Percentiles rank a stretch among this genome's conserved stretches.
These are phyloP conservation scores for Erigeron philadelphicus DNA, from an alignment of 140 eudicot genomes.

Conservation along the genomic window DNA sequence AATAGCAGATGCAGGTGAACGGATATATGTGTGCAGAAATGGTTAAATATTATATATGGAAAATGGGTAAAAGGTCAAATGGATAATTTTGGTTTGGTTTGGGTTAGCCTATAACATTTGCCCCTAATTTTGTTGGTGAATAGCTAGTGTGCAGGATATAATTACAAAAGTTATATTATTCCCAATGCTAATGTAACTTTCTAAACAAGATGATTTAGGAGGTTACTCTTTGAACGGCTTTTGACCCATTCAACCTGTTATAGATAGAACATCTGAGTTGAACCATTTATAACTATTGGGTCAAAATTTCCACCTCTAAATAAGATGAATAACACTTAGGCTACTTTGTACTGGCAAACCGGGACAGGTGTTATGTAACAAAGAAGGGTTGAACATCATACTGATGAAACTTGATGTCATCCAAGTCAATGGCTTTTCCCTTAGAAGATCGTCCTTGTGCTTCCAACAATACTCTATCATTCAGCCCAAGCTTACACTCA, in stretches of 20 bases:
- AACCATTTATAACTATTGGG: neutral
- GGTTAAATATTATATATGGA: neutral
- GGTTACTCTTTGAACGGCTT: neutral
- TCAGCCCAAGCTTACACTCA: conserved; percentile 93
- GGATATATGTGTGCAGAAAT: neutral
- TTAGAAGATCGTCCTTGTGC: conserved; percentile 88
- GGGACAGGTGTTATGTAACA: neutral
- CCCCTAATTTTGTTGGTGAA: neutral
- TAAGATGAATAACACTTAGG: neutral
- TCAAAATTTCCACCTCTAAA: neutral
- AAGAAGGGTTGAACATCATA: conserved; percentile 33
- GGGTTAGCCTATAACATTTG: neutral
- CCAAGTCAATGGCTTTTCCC: conserved; percentile 93
- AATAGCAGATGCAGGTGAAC: conserved; percentile 6
- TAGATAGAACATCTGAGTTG: neutral
- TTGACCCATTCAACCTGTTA: neutral
- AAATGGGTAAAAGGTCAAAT: neutral
- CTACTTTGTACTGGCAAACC: conserved; percentile 15
- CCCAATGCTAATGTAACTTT: neutral
- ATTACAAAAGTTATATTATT: neutral
- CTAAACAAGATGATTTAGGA: neutral
- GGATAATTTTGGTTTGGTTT: neutral
- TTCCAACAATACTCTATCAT: conserved; percentile 89
- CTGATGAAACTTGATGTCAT: conserved; percentile 97
- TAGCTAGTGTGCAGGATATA: neutral